These are phyloP conservation scores for Magnaporthiopsis rhizophila DNA, from an alignment of 2,329 filamentous ascomycete genomes.

Conservation along the genomic window DNA sequence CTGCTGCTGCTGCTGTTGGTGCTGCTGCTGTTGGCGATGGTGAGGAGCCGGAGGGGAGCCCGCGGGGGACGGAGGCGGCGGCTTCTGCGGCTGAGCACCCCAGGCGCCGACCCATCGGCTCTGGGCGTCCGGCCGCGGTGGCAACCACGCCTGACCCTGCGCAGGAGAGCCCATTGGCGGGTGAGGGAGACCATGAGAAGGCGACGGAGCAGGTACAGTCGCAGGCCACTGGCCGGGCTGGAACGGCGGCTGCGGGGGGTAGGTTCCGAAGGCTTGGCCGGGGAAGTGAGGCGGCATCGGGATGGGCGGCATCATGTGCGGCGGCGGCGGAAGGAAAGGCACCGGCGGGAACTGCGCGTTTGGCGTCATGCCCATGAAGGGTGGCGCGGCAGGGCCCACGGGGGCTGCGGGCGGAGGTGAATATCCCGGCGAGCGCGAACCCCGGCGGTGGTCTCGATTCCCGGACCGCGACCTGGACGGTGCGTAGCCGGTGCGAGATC, in stretches of 20 bases:
- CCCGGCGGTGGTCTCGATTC: slow-evolving; percentile 17
- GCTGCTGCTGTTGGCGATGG: slow-evolving; percentile 6
- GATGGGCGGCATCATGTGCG: slow-evolving; percentile 5
- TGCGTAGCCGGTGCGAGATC: slow-evolving; percentile 11
- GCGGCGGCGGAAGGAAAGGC: neutral
- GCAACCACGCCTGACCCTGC: slow-evolving; percentile 1
- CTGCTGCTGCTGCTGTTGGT: too few relatives aligned
- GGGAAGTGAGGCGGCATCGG: slow-evolving; percentile 7
- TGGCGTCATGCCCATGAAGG: slow-evolving; percentile 2
- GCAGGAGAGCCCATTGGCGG: neutral
- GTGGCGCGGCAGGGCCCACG: neutral
- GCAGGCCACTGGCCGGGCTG: slow-evolving; percentile 33
- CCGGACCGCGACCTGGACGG: slow-evolving; percentile 17
- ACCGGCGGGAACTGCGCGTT: slow-evolving; percentile 14
- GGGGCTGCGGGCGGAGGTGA: slow-evolving; percentile 11
- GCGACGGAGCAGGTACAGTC: slow-evolving; percentile 23
- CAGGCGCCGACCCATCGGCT: neutral
- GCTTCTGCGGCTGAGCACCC: slow-evolving; percentile 4
- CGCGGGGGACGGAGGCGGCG: neutral
- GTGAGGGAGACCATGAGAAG: neutral
- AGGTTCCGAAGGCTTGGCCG: slow-evolving; percentile 14
- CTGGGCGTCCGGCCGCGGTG: neutral
- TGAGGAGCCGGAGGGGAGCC: slow-evolving; percentile 1
- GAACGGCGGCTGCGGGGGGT: slow-evolving; percentile 28
- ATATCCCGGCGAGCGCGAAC: slow-evolving; percentile 15